Conservation (phyloP, 176 grass and related monocot genomes). For the Triticum timopheevii region DNA sequence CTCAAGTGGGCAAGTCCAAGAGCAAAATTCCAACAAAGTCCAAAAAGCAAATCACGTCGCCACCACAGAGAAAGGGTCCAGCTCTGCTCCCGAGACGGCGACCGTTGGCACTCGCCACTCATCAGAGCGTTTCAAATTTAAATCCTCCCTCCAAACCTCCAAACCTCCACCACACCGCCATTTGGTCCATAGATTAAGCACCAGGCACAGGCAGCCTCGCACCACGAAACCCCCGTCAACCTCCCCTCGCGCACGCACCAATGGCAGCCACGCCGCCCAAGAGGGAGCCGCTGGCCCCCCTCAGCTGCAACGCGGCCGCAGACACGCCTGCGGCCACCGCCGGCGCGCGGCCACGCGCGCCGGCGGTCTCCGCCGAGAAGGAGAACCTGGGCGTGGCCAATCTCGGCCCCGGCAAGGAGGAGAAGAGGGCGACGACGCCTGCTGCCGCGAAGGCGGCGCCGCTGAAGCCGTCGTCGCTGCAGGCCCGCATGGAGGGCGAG, state of each 20-base stretch:
- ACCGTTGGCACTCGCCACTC: slow-evolving; percentile 35
- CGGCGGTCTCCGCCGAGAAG: slow-evolving; percentile 26
- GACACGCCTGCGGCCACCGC: background rate
- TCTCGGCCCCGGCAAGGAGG: background rate
- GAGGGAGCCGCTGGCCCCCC: slow-evolving; percentile 52
- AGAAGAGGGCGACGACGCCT: background rate
- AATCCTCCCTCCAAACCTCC: slow-evolving; percentile 44
- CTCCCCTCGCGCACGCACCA: background rate
- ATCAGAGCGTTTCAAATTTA: slow-evolving; percentile 63
- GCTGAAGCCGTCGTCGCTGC: slow-evolving; percentile 68
- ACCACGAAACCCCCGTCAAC: background rate
- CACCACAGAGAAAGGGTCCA: background rate
- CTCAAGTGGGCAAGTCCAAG: background rate
- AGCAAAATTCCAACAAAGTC: slow-evolving; percentile 3
- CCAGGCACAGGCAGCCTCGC: background rate
- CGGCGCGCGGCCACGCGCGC: background rate
- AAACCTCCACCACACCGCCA: background rate
- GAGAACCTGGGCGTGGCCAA: slow-evolving; percentile 41
- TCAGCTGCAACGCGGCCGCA: slow-evolving; percentile 31
- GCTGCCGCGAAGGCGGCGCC: background rate
- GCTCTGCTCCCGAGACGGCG: slow-evolving; percentile 34
- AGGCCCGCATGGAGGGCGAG: slow-evolving; percentile 65
- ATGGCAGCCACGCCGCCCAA: slow-evolving; percentile 41
- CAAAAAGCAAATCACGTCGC: background rate
- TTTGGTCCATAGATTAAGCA: background rate